Conservation (phyloP, 2,329 filamentous ascomycete species). For the Chaetothyriales sp. region DNA sequence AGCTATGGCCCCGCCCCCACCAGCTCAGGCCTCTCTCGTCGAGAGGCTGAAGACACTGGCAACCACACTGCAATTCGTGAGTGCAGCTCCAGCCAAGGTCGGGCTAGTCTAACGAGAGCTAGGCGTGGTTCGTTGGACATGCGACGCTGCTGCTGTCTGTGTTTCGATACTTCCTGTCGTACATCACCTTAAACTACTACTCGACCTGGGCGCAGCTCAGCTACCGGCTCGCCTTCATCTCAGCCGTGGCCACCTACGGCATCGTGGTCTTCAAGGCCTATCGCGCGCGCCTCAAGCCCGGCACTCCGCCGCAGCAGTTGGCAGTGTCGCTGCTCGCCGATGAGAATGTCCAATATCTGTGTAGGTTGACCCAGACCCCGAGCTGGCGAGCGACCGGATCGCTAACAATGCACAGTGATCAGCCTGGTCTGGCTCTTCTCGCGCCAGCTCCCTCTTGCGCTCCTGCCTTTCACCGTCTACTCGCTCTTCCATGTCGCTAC, state of each 20-base stretch:
- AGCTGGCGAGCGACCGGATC: not conserved
- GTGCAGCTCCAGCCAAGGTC: constrained; percentile 30
- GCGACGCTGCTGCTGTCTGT: constrained; percentile 71
- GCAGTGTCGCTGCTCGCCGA: constrained; percentile 57
- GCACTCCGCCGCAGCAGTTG: constrained; percentile 43
- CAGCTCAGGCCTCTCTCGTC: constrained; percentile 51
- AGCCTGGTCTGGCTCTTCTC: constrained; percentile 88
- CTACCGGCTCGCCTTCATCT: constrained; percentile 80
- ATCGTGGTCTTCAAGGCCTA: constrained; percentile 98
- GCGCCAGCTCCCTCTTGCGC: constrained; percentile 74
- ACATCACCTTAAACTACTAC: constrained; percentile 77
- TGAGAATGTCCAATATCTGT: constrained; percentile 94
- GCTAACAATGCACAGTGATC: constrained; percentile 47
- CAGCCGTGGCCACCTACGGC: constrained; percentile 82
- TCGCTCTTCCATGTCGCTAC: constrained; percentile 97
- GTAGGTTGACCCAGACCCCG: constrained; percentile 41
- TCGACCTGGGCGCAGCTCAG: constrained; percentile 61
- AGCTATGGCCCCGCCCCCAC: constrained; percentile 58
- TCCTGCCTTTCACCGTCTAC: constrained; percentile 91
- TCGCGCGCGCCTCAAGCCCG: constrained; percentile 65
- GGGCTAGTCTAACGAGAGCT: constrained; percentile 62
- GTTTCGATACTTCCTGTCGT: constrained; percentile 68
- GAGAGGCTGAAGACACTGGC: constrained; percentile 65
- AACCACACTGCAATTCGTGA: constrained; percentile 77
- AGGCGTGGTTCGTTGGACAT: constrained; percentile 44